Evolutionary conservation across 2,329 filamentous ascomycete genomes (phyloP).

Genomic region (Leptographium lundbergii): DNA sequence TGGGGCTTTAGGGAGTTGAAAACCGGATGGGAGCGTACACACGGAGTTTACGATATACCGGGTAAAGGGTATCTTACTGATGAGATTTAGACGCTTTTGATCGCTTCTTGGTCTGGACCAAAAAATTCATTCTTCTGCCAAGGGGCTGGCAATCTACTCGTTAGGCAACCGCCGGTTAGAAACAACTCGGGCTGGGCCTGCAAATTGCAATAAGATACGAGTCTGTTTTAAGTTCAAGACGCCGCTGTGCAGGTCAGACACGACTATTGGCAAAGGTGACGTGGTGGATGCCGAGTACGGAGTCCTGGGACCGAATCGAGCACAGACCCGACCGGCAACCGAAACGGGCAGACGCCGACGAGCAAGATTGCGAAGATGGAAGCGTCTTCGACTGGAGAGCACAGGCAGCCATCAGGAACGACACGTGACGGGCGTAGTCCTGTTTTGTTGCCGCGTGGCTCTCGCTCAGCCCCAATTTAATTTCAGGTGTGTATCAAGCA

Average conservation of each 20-base stretch:
- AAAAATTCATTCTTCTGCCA: neutral
- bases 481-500: neutral
- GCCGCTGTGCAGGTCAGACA: neutral
- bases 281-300: neutral
- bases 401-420: neutral
- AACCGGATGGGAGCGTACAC: neutral
- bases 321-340: conserved; percentile 1
- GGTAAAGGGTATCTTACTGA: neutral
- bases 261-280: neutral
- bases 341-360: conserved; percentile 2
- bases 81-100: neutral
- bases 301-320: neutral
- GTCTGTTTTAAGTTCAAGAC: neutral
- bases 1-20: neutral
- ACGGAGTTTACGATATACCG: conserved; percentile 4
- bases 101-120: neutral
- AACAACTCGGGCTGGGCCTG: neutral
- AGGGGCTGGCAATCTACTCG: neutral
- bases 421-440: neutral
- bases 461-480: neutral
- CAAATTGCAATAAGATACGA: no score
- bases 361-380: neutral
- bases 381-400: no score
- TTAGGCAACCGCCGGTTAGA: neutral
- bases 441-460: neutral